These are phyloP conservation scores for Eleusine coracana DNA, from an alignment of 176 grass and related monocot genomes.

Conservation along the genomic window DNA sequence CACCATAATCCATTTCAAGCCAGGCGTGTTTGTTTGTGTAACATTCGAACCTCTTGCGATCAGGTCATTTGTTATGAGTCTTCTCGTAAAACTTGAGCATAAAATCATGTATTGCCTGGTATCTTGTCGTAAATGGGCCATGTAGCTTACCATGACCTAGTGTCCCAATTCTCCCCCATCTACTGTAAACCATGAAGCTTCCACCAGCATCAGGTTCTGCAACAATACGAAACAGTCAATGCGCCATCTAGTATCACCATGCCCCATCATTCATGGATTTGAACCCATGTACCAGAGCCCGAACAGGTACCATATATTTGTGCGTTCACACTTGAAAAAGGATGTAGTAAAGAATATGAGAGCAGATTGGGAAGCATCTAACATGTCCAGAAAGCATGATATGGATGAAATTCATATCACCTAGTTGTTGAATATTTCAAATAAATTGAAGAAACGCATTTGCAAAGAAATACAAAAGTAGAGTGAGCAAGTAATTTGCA, in stretches of 20 bases:
- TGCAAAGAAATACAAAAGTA: no score
- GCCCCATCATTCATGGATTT: background rate
- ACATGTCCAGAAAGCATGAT: conserved; percentile 26
- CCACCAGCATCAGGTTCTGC: conserved; percentile 82
- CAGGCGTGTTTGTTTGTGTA: conserved; percentile 66
- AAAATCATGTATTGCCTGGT: conserved; percentile 66
- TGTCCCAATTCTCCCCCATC: conserved; percentile 93
- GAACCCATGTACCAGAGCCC: background rate
- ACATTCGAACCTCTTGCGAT: conserved; percentile 64
- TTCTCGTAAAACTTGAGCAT: conserved; percentile 68
- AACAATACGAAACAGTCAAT: conserved; percentile 36
- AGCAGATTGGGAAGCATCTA: conserved; percentile 6
- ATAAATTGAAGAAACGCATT: conserved; percentile 7
- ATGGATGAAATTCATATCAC: conserved; percentile 25
- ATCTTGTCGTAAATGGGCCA: conserved; percentile 61
- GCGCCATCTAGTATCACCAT: conserved; percentile 9
- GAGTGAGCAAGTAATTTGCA: conserved; percentile 10
- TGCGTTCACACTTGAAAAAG: background rate
- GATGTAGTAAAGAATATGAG: background rate
- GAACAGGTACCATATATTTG: background rate
- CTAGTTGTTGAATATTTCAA: background rate
- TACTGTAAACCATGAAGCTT: conserved; percentile 84
- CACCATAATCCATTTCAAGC: conserved; percentile 91
- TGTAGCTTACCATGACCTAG: conserved; percentile 75
- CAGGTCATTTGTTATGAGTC: conserved; percentile 69